Evolutionary conservation across 257 asterid species (phyloP), one percentile per base, ranked within the genome.

Genomic region (Ophiorrhiza pumila): DNA sequence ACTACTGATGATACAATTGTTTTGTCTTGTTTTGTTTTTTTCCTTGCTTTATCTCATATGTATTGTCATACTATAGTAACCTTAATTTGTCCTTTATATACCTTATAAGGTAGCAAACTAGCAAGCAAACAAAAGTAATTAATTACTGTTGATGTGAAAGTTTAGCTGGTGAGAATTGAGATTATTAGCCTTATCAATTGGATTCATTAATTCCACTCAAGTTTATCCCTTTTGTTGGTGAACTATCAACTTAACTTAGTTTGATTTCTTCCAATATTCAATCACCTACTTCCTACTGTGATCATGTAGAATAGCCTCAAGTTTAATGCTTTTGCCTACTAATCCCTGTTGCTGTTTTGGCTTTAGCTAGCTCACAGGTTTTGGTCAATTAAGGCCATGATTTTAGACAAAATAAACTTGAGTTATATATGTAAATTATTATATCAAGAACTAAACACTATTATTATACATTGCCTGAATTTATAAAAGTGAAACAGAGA

Each of bases 331-430:
- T 1, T 27, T 0, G n/a, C n/a, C n/a, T n/a, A n/a, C n/a, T n/a
- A n/a, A n/a, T n/a, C n/a, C n/a, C n/a, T n/a, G 60, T 72, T 59
- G 42, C 22, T 76, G 71, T 52, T 61, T 62, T 76, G 42, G 67
- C 53, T 23, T 9, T 8, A n/a, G n/a, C n/a, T n/a, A 50, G 65
- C 75, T 25, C 45, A 52, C 64, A 22, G 68, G 32, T 69, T 76
- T 75, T 52, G 17, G 41, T 25, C 23, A 47, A 25, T 29, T 32
- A 25, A 61, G 31, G 37, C 52, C 46, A 32, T 49, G 56, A 31
- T 12, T 31, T 56, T 56, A 27, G 34, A 20, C 34, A 8, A 37
- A 6, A 37, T 7, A 37, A 37, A 37, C 7, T 37, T 37, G 42
- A 37, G 42, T 37, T 37, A 37, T 37, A 37, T n/a, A n/a, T n/a